Evolutionary conservation across 1,139 yeast species (phyloP).

Genomic region (Candida frijolesensis): DNA sequence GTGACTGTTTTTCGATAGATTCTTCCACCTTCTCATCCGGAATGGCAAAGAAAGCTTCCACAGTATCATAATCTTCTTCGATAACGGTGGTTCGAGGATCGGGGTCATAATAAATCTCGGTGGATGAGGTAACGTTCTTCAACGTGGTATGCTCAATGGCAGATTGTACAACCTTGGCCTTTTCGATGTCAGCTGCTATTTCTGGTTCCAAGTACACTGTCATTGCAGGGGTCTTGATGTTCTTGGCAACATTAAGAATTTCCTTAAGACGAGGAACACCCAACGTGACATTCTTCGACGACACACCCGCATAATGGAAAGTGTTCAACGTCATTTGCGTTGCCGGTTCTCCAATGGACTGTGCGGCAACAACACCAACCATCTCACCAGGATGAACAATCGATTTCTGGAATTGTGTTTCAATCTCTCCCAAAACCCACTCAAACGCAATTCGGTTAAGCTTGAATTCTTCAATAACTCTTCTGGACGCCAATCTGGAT

Average conservation of each 20-base stretch:
- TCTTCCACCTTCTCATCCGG: constrained; percentile 98
- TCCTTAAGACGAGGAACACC: constrained; percentile 99
- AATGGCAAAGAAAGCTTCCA: constrained; percentile 94
- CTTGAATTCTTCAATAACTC: constrained; percentile 89
- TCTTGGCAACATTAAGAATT: constrained; percentile 97
- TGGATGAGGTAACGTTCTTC: constrained; percentile 93
- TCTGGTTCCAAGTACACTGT: constrained; percentile 86
- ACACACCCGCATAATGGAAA: constrained; percentile 99
- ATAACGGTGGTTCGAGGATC: constrained; percentile 96
- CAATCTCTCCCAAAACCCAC: constrained; percentile 95
- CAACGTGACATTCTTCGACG: constrained; percentile 96
- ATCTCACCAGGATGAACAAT: constrained; percentile 98
- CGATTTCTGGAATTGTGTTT: constrained; percentile 89
- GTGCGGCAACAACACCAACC: constrained; percentile 96
- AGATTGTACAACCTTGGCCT: constrained; percentile 87
- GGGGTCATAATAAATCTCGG: constrained; percentile 97
- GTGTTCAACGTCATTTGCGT: constrained; percentile 99
- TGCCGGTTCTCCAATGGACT: constrained; percentile 99
- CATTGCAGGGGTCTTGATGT: constrained; percentile 97
- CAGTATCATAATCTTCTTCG: constrained; percentile 95
- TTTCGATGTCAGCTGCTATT: constrained; percentile 84
- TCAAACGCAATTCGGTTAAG: constrained; percentile 85
- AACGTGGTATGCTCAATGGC: constrained; percentile 96
- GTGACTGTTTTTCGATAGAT: constrained; percentile 90
- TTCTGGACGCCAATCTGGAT: constrained; percentile 87